Evolutionary conservation across 805 yeast species (phyloP), one percentile per base, ranked within the genome.

Genomic region (Teunomyces stri): DNA sequence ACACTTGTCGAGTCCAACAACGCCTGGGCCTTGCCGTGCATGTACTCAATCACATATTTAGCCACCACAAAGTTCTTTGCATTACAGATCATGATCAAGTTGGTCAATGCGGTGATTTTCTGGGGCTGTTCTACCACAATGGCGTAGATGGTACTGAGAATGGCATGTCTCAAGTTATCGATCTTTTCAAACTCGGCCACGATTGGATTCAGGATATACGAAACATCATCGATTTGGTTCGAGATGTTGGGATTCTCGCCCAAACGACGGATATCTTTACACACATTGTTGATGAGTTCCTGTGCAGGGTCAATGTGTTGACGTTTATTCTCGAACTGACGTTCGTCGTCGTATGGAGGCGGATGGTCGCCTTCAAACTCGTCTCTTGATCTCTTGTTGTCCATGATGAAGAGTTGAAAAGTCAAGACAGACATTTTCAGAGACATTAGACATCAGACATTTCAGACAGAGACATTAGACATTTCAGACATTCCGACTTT

Each of bases 111-210:
- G 11, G 84, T 81, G 49, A 85, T 79, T 62, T 91, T 94, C 52
- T 91, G 96, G 0, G 99, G 98, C 65, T 92, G 97, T 65, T 94
- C 98, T 25, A 79, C 67, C 9, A 85, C 74, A 38, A 87, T 78
- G 2, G 96, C 88, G 46, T 78, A 76, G 21, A 90, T 60, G 2
- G 88, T 86, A 42, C 76, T 74, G 49, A 88, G 66, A 16, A 88
- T 69, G 3, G 85, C 80, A 29, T 67, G 68, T 49, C 88, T 74
- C 51, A 85, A 79, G 44, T 74, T 74, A 49, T 79, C 83, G 46
- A 84, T 84, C 51, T 74, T 76, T 53, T 80, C 87, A 57, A 82
- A 80, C 56, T 83, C 87, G 30, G 79, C 80, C 35, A 79, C 80
- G 36, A 85, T 81, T 1, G 88, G 87, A 45, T 76, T 80, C 31